Conservation (phyloP, 2,329 filamentous ascomycete species). For the Penicillium sp. region DNA sequence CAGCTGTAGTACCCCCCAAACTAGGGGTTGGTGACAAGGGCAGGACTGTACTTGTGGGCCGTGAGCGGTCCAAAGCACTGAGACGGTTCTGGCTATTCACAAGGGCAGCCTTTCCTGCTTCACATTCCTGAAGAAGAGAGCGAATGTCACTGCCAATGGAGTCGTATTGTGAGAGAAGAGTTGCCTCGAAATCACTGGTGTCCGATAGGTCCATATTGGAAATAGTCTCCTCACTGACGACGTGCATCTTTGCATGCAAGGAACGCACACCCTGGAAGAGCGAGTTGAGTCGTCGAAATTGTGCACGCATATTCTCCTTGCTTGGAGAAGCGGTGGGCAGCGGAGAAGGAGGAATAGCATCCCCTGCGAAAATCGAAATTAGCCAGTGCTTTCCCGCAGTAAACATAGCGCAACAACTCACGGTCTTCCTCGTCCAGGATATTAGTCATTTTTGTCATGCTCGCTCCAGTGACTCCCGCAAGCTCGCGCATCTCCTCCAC, state of each 20-base stretch:
- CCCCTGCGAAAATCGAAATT: slow-evolving; percentile 23
- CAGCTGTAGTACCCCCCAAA: slow-evolving; percentile 43
- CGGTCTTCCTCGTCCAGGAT: slow-evolving; percentile 77
- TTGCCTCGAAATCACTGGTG: slow-evolving; percentile 66
- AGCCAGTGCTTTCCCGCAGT: slow-evolving; percentile 5
- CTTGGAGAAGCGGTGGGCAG: slow-evolving; percentile 65
- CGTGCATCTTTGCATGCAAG: slow-evolving; percentile 88
- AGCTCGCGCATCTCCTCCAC: slow-evolving; percentile 68
- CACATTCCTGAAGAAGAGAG: slow-evolving; percentile 77
- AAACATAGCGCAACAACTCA: slow-evolving; percentile 43
- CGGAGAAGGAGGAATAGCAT: slow-evolving; percentile 49
- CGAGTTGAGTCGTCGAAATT: slow-evolving; percentile 81
- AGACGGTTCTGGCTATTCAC: slow-evolving; percentile 77
- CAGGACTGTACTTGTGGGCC: slow-evolving; percentile 46
- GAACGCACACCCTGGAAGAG: slow-evolving; percentile 86
- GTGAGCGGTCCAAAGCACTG: slow-evolving; percentile 58
- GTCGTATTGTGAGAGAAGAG: slow-evolving; percentile 85
- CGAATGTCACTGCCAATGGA: slow-evolving; percentile 85
- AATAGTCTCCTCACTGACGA: slow-evolving; percentile 85
- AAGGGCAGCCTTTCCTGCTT: slow-evolving; percentile 77
- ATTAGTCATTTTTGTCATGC: slow-evolving; percentile 61
- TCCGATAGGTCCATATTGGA: slow-evolving; percentile 68
- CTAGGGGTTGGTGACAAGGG: slow-evolving; percentile 46
- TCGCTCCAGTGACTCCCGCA: slow-evolving; percentile 57
- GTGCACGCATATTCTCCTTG: slow-evolving; percentile 79